Conservation (phyloP, 805 yeast genomes). For the Lipomyces sp. region DNA sequence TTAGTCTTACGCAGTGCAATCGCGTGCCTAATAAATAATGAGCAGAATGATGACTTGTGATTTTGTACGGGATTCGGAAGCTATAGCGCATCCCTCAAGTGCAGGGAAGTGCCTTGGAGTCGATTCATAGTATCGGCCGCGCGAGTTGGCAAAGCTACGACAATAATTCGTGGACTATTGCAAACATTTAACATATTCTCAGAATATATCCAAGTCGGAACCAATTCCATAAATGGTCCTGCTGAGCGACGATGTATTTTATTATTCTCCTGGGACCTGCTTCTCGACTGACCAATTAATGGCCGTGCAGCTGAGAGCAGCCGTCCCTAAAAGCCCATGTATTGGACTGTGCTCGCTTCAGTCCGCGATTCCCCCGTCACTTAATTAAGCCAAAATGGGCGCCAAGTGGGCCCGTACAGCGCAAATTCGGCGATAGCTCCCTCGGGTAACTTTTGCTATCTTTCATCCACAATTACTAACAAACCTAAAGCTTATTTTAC, state of each 20-base stretch:
- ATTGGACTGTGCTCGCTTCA: no score
- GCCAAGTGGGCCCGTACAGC: no score
- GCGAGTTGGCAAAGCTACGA: conserved; percentile 60
- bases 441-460: no score
- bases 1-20: neutral
- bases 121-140: conserved; percentile 56
- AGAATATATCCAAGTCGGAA: conserved; percentile 65
- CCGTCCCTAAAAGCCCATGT: no score
- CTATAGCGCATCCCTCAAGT: conserved; percentile 62
- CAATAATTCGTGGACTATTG: conserved; percentile 66
- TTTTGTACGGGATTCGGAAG: conserved; percentile 49
- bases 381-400: no score
- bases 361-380: no score
- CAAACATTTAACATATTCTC: conserved; percentile 62
- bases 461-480: no score
- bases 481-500: no score
- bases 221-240: conserved; percentile 56
- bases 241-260: conserved; percentile 60
- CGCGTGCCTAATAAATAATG: conserved; percentile 46
- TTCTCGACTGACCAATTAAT: conserved; percentile 68
- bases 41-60: conserved; percentile 41
- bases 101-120: conserved; percentile 36
- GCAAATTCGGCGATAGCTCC: no score
- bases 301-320: conserved; percentile 40
- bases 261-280: conserved; percentile 37